Conservation (phyloP, 108 stramenopile species). For the Bacterosira constricta region DNA sequence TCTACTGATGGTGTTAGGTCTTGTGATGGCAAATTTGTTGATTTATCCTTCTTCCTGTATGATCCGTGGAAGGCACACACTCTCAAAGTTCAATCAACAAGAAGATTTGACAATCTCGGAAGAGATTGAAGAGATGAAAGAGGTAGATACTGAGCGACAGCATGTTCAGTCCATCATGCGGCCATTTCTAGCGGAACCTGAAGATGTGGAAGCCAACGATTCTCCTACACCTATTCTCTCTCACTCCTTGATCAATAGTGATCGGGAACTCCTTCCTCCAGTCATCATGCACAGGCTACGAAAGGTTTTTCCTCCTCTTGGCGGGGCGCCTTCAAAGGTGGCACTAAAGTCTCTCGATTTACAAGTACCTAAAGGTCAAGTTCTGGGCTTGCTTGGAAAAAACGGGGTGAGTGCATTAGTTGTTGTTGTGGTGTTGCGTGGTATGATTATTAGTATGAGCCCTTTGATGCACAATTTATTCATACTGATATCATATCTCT, state of each 20-base stretch:
- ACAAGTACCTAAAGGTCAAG: conserved; percentile 64
- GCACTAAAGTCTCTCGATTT: conserved; percentile 53
- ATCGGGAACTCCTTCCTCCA: conserved; percentile 37
- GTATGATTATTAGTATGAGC: too few relatives aligned
- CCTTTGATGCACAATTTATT: too few relatives aligned
- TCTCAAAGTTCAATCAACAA: neutral
- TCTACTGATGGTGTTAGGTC: conserved; percentile 41
- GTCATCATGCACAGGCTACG: conserved; percentile 56
- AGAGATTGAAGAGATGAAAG: conserved; percentile 17
- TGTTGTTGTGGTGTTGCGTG: too few relatives aligned
- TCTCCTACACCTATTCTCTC: conserved; percentile 12
- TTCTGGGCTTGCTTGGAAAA: conserved; percentile 68
- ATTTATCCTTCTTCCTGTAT: conserved; percentile 38
- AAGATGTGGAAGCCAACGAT: neutral
- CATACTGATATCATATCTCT: too few relatives aligned
- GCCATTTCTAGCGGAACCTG: conserved; percentile 17
- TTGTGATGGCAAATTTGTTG: conserved; percentile 25
- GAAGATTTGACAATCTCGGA: neutral
- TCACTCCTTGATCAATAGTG: neutral
- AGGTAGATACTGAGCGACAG: conserved; percentile 31
- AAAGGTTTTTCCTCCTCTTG: conserved; percentile 54
- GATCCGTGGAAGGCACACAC: conserved; percentile 15
- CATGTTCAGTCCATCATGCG: conserved; percentile 16
- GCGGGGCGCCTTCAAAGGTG: conserved; percentile 51
- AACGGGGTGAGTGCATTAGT: too few relatives aligned